Evolutionary conservation across 2,329 filamentous ascomycete species (phyloP).

Genomic region (Parafenestella ontariensis): DNA sequence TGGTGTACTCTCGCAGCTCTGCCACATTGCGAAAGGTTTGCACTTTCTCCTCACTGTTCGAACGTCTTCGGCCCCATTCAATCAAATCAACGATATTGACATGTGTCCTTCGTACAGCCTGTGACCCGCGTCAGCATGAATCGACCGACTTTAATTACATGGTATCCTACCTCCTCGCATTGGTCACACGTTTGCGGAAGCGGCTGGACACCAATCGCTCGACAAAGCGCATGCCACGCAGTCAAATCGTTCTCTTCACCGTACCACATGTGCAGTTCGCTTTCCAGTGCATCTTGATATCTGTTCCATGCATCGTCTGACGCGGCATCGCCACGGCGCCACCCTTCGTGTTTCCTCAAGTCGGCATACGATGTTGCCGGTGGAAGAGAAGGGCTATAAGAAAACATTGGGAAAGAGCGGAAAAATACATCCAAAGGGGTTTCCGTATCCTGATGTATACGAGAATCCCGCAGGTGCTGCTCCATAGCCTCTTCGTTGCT

Average conservation of each 20-base stretch:
- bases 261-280: slow-evolving; percentile 19
- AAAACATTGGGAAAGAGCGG: slow-evolving; percentile 9
- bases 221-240: slow-evolving; percentile 20
- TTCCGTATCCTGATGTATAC: not conserved
- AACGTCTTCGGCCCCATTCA: slow-evolving; percentile 12
- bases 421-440: slow-evolving; percentile 15
- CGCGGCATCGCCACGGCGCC: slow-evolving; percentile 3
- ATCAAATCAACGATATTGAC: slow-evolving; percentile 23
- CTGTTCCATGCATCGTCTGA: slow-evolving; percentile 13
- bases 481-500: slow-evolving; percentile 1
- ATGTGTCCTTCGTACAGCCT: slow-evolving; percentile 19
- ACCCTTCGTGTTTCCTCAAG: slow-evolving; percentile 23
- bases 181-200: slow-evolving; percentile 10
- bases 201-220: slow-evolving; percentile 15
- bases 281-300: slow-evolving; percentile 17
- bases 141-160: not conserved
- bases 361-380: slow-evolving; percentile 33
- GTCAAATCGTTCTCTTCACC: slow-evolving; percentile 16
- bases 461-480: slow-evolving; percentile 8
- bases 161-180: slow-evolving; percentile 11
- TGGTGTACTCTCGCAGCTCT: slow-evolving; percentile 9
- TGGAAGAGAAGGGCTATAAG: slow-evolving; percentile 6
- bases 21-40: slow-evolving; percentile 12
- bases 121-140: slow-evolving; percentile 2
- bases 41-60: slow-evolving; percentile 1